phyloP scores from a whole-genome alignment of 768 basidiomycete species.

The Kwoniella bestiolae region DNA sequence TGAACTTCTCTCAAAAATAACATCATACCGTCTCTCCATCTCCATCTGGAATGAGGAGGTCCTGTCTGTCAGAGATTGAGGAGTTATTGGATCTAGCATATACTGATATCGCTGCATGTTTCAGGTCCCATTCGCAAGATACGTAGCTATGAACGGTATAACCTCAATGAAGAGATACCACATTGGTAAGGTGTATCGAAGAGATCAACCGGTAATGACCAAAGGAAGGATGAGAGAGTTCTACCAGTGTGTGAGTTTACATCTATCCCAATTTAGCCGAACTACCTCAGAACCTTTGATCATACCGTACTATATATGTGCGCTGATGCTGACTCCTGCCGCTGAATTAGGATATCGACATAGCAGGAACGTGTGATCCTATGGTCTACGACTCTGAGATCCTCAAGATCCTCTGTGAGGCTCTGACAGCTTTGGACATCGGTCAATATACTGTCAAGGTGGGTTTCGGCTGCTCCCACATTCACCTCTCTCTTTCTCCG shows the following conservation, averaged over 20 bases:
- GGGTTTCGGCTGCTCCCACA: too few species aligned
- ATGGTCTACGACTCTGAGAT: slow-evolving; percentile 98
- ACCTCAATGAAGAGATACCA: slow-evolving; percentile 82
- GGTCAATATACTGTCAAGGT: slow-evolving; percentile 96
- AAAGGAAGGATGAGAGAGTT: slow-evolving; percentile 99
- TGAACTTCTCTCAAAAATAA: slow-evolving; percentile 4
- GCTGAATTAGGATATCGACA: slow-evolving; percentile 81
- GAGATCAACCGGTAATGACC: slow-evolving; percentile 95
- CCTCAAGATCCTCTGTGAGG: slow-evolving; percentile 77
- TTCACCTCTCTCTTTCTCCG: neutral
- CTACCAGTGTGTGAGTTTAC: slow-evolving; percentile 78
- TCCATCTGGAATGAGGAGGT: neutral
- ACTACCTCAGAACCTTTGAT: too few species aligned
- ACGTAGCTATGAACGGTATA: slow-evolving; percentile 94
- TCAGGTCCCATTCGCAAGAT: slow-evolving; percentile 84
- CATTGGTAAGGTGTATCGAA: slow-evolving; percentile 96
- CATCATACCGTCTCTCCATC: neutral
- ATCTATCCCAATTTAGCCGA: neutral
- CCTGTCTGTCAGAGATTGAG: too few species aligned
- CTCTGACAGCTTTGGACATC: slow-evolving; percentile 80
- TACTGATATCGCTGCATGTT: slow-evolving; percentile 2
- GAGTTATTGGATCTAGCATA: neutral
- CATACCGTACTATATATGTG: neutral
- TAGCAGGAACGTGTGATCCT: slow-evolving; percentile 85
- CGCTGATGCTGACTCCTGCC: neutral